Evolutionary conservation across 495 filamentous ascomycete genomes (phyloP).

Genomic region (Pseudomonodictys pantanalensis): DNA sequence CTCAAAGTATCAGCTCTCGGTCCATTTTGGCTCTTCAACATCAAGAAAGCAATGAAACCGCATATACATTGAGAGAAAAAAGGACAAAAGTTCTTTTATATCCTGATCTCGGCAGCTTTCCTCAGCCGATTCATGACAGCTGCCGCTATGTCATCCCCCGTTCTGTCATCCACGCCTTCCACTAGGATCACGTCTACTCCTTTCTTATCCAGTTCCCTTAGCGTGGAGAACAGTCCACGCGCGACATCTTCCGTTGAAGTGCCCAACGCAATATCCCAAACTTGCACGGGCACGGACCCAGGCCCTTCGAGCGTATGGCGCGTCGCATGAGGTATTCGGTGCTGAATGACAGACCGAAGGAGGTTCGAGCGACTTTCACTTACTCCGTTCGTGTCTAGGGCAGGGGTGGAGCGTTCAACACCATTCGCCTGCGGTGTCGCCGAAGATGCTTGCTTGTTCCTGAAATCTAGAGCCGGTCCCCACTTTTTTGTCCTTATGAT

Average conservation of each 20-base stretch:
- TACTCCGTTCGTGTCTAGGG: too few species aligned
- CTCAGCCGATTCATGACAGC: conserved; percentile 94
- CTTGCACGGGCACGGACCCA: background rate
- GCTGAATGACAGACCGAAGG: conserved; percentile 17
- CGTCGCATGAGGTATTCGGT: conserved; percentile 22
- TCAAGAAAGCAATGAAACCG: too few species aligned
- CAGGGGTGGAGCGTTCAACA: background rate
- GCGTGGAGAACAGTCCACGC: conserved; percentile 77
- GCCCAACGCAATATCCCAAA: conserved; percentile 63
- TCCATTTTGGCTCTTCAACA: too few species aligned
- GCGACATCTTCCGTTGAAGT: conserved; percentile 68
- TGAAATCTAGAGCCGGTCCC: conserved; percentile 19
- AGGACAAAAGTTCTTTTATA: conserved; percentile 15
- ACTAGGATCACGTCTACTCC: conserved; percentile 84
- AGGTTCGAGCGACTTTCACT: too few species aligned
- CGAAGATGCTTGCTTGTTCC: background rate
- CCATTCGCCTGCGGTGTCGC: background rate
- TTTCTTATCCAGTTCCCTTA: conserved; percentile 77
- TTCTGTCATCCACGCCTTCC: conserved; percentile 75
- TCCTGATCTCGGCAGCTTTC: conserved; percentile 70
- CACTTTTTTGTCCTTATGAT: conserved; percentile 43
- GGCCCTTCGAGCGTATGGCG: background rate
- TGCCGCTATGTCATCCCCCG: conserved; percentile 73
- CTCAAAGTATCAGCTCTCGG: too few species aligned
- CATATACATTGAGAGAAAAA: too few species aligned